Percentiles rank a stretch among this genome's conserved stretches.
phyloP scores from a whole-genome alignment of 1,284 basidiomycete genomes.

The Tilletia setariae region DNA sequence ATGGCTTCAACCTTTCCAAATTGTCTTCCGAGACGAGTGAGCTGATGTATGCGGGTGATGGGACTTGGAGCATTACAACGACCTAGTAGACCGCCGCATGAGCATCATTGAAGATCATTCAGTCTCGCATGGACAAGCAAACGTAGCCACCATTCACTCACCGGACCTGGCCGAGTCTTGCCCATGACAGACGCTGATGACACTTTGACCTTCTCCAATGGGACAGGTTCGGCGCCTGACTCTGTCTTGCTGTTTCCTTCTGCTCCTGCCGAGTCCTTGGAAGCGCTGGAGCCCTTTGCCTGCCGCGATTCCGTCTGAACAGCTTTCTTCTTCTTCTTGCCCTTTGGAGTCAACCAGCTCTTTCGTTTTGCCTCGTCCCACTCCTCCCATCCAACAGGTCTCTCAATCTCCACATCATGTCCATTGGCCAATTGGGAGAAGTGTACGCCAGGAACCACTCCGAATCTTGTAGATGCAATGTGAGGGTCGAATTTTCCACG shows the following conservation, averaged over 20 bases:
- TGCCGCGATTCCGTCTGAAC: conserved; percentile 21
- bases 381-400: conserved; percentile 32
- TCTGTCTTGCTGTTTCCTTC: too few relatives aligned
- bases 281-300: too few relatives aligned
- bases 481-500: conserved; percentile 80
- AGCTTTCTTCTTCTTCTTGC: conserved; percentile 56
- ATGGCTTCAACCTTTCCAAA: not conserved
- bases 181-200: not conserved
- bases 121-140: too few relatives aligned
- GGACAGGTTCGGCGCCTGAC: conserved; percentile 10
- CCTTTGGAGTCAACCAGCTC: conserved; percentile 40
- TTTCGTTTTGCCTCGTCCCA: conserved; percentile 27
- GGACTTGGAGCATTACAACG: not conserved
- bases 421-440: conserved; percentile 57
- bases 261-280: too few relatives aligned
- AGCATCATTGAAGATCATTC: too few relatives aligned
- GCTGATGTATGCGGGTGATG: not conserved
- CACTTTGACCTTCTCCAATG: not conserved
- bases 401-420: conserved; percentile 56
- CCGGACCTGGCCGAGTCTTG: conserved; percentile 20
- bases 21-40: not conserved
- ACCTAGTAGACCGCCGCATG: too few relatives aligned
- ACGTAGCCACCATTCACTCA: conserved; percentile 28
- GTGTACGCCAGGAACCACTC: conserved; percentile 65
- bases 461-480: conserved; percentile 65